phyloP scores from a whole-genome alignment of 2,329 filamentous ascomycete species.

The Zarea fungicola region DNA sequence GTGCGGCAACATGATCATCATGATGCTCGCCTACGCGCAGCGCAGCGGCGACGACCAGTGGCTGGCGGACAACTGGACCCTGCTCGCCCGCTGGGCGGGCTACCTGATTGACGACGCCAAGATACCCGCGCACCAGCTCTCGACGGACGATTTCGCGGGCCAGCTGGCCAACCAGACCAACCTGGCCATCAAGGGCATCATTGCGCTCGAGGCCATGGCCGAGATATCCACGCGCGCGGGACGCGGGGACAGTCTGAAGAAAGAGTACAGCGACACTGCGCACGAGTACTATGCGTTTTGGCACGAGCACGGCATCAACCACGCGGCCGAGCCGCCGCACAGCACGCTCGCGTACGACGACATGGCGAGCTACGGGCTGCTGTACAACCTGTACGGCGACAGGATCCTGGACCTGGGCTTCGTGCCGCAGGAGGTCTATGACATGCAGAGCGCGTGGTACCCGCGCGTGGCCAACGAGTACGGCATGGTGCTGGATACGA shows the following conservation, averaged over 20 bases:
- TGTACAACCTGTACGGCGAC: conserved; percentile 83
- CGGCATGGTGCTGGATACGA: conserved; percentile 76
- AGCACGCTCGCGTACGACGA: conserved; percentile 76
- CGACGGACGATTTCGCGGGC: conserved; percentile 80
- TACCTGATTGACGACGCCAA: conserved; percentile 73
- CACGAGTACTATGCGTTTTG: conserved; percentile 67
- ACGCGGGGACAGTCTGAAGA: conserved; percentile 48
- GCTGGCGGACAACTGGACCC: conserved; percentile 60
- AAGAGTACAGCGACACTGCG: conserved; percentile 58
- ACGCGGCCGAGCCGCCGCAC: conserved; percentile 55
- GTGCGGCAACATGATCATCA: conserved; percentile 77
- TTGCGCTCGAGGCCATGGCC: conserved; percentile 77
- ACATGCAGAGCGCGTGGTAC: conserved; percentile 75
- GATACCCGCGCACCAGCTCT: conserved; percentile 70
- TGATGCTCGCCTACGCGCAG: conserved; percentile 67
- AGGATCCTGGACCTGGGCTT: conserved; percentile 70
- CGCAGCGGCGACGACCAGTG: conserved; percentile 46
- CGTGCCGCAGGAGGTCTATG: conserved; percentile 70
- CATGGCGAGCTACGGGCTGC: conserved; percentile 39
- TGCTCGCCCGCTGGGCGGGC: conserved; percentile 73
- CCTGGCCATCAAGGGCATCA: conserved; percentile 76
- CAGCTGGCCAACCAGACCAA: conserved; percentile 72
- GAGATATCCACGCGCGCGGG: conserved; percentile 60
- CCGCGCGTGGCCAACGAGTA: conserved; percentile 64
- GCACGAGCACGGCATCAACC: conserved; percentile 65